Evolutionary conservation across 495 filamentous ascomycete species (phyloP).

Genomic region (Penicillium cinerascens): DNA sequence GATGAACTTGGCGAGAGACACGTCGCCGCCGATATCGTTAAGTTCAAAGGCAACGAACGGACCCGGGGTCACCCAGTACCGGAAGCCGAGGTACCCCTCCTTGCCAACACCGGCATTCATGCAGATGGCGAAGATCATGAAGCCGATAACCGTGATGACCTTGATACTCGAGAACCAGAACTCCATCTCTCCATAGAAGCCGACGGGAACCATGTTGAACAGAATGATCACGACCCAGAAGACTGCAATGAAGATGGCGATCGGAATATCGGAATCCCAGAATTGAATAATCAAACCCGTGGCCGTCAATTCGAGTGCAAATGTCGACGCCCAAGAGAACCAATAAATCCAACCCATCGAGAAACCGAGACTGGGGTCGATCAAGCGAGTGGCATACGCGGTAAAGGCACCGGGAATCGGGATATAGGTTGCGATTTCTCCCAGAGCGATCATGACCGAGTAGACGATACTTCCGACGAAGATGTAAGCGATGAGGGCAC

Average conservation of each 20-base stretch:
- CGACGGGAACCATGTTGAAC: constrained; percentile 62
- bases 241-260: constrained; percentile 71
- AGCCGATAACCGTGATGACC: constrained; percentile 59
- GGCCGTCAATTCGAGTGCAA: constrained; percentile 72
- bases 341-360: constrained; percentile 79
- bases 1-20: constrained; percentile 53
- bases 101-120: constrained; percentile 61
- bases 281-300: constrained; percentile 72
- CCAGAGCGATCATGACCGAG: constrained; percentile 54
- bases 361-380: constrained; percentile 72
- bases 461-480: constrained; percentile 61
- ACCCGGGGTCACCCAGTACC: constrained; percentile 67
- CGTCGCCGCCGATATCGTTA: constrained; percentile 32
- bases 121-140: constrained; percentile 66
- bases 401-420: constrained; percentile 76
- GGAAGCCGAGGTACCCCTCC: constrained; percentile 57
- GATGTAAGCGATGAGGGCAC: constrained; percentile 66
- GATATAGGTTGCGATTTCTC: constrained; percentile 76
- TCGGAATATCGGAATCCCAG: constrained; percentile 60
- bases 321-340: constrained; percentile 61
- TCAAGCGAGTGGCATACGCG: constrained; percentile 67
- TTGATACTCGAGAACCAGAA: constrained; percentile 68
- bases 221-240: constrained; percentile 67
- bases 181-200: constrained; percentile 59
- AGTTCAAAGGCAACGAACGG: constrained; percentile 57